Evolutionary conservation across 2,329 filamentous ascomycete species (phyloP), one percentile per base, ranked within the genome.

Genomic region (Botrytis fabae): DNA sequence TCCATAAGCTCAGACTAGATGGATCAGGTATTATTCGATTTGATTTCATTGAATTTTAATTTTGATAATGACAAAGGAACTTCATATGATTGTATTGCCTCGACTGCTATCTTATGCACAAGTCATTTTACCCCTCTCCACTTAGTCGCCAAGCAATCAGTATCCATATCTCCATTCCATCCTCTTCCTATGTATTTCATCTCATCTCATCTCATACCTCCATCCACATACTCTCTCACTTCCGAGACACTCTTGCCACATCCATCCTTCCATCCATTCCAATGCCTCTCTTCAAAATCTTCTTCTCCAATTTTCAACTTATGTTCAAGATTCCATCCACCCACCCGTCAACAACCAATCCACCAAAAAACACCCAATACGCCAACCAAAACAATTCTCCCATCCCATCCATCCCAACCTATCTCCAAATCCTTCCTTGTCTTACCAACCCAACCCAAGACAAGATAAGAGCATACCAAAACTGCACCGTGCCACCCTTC

Each of bases 1-100:
- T 25, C 48, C 48, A 54, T 14, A 7, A 32, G 51, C 14, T 18
- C 10, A 28, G 2, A 28, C 14, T 18, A 4, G 2, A 28, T 9
- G 2, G 10, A 57, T 28, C 40, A 35, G 9, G 10, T 12, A 66
- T 1, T 3, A 40, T 32, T 8, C 9, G 22, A 10, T 18, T 69
- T 42, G 22, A 3, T n/a, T 61, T 46, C 14, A 5, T 60, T 8
- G 22, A 4, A 54, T 44, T 59, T 12, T 16, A n/a, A 54, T 59
- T 14, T 35, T 60, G n/a, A 59, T 57, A 46, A 38, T 72, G 40
- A 72, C 62, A 72, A 72, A 72, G 38, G 70, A 72, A 72, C 48
- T 60, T 66, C 48, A 68, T 72, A 46, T 68, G 68, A 44, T 66
- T 60, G 51, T 72, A 72, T 69, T 61, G 70, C 51, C 40, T 72